Base-by-base conservation (phyloP, 2,329 filamentous ascomycete genomes). In the Colletotrichum cordylinicola region DNA sequence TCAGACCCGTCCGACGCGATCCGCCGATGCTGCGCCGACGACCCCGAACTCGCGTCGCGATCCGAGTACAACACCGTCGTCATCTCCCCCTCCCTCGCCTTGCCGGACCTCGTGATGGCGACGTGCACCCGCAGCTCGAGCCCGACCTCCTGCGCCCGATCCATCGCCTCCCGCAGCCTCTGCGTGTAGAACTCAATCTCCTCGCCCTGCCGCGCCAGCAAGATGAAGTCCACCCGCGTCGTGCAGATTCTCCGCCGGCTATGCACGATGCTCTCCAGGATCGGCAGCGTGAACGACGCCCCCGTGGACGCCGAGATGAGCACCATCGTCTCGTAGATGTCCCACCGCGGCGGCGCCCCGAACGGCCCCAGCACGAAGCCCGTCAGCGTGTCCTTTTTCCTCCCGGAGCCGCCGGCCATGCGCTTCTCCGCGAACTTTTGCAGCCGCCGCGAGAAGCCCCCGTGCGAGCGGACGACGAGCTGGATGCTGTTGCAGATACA, bases 231-330 rank as follows among this genome's bases (percentile, higher is more conserved):
- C 10, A 92, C 84, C 29, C 89, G 83, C 71, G 87, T 88, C 9
- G 87, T 88, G 78, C 91, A 93, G 13, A 85, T 86, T 4, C 83
- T 83, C 2, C 74, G 78, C 12, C 82, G 83, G 0, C 84, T 81
- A 37, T 85, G 84, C 2, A 91, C 85, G 3, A 91, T 84, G 76
- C 87, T 88, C 78, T 93, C 91, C 1, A 93, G 83, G 4, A 93
- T 90, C 0, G 91, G 91, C 8, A 93, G 82, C 2, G 89, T 91
- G 71, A 91, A 93, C 5, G 91, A 92, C 2, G 91, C 89, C n/a
- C 91, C 91, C 0, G 91, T 93, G 1, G 91, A 93, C 1, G 91
- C 91, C 0, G 90, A 91, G 56, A 93, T 89, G 5, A 93, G 84
- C 6, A 93, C 83, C 58, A 93, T 81, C 1, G 90, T 91, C 81